Conservation (phyloP, 352 stramenopile species). For the Pythium rishiriense region DNA sequence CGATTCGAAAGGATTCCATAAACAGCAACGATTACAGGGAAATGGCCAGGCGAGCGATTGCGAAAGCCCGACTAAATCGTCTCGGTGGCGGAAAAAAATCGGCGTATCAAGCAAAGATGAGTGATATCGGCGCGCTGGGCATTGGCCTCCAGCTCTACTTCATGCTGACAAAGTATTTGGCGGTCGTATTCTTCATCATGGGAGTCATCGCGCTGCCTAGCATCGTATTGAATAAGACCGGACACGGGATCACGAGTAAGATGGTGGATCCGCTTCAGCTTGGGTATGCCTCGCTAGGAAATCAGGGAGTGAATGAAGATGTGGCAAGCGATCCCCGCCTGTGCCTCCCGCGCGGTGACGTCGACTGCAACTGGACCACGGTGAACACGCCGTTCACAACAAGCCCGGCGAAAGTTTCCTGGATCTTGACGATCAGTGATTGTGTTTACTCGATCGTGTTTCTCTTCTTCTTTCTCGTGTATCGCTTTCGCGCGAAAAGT, state of each 20-base stretch:
- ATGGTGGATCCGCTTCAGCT: slow-evolving; percentile 72
- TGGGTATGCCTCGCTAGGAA: slow-evolving; percentile 73
- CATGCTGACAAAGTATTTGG: slow-evolving; percentile 79
- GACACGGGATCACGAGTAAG: slow-evolving; percentile 62
- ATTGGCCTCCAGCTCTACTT: slow-evolving; percentile 88
- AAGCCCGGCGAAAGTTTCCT: slow-evolving; percentile 53
- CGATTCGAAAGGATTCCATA: slow-evolving; percentile 16
- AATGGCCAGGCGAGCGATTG: slow-evolving; percentile 56
- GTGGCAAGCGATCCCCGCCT: slow-evolving; percentile 38
- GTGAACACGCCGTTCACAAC: slow-evolving; percentile 73
- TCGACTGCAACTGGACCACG: slow-evolving; percentile 71
- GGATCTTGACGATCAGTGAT: slow-evolving; percentile 73
- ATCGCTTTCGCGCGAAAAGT: slow-evolving; percentile 37
- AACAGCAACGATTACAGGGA: slow-evolving; percentile 50
- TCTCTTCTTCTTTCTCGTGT: slow-evolving; percentile 63
- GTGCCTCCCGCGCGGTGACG: slow-evolving; percentile 54
- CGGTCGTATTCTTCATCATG: slow-evolving; percentile 67
- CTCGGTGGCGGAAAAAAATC: slow-evolving; percentile 68
- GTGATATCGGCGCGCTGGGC: slow-evolving; percentile 72
- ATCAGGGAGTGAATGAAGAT: slow-evolving; percentile 71
- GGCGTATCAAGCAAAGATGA: slow-evolving; percentile 60
- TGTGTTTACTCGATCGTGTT: slow-evolving; percentile 70
- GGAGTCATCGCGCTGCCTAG: slow-evolving; percentile 58
- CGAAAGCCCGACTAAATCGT: slow-evolving; percentile 46
- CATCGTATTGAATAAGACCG: slow-evolving; percentile 67